Conservation (phyloP, 495 filamentous ascomycete genomes). For the Trichoderma virens region DNA sequence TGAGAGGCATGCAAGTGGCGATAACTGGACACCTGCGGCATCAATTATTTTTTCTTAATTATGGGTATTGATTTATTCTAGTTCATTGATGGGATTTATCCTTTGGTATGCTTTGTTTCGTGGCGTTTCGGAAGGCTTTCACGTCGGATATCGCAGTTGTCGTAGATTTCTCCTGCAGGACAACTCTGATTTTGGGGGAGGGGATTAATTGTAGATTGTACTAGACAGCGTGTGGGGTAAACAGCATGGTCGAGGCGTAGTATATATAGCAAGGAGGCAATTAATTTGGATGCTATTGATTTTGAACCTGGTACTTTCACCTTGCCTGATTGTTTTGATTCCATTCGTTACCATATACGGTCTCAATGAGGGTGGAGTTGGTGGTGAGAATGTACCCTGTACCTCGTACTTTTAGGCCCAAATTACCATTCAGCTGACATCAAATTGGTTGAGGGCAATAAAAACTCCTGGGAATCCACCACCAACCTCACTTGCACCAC, state of each 20-base stretch:
- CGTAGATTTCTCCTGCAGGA: background rate
- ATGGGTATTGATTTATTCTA: background rate
- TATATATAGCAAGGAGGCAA: background rate
- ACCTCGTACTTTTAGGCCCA: too few relatives aligned
- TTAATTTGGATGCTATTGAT: background rate
- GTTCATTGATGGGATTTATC: background rate
- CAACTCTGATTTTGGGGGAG: background rate
- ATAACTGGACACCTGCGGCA: background rate
- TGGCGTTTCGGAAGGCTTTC: background rate
- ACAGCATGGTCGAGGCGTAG: background rate
- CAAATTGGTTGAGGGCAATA: too few relatives aligned
- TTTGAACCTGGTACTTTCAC: background rate
- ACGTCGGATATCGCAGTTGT: too few relatives aligned
- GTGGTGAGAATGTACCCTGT: too few relatives aligned
- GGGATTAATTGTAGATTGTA: background rate
- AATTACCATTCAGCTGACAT: too few relatives aligned
- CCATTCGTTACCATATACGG: too few relatives aligned
- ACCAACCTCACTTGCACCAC: too few relatives aligned
- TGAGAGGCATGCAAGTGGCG: background rate
- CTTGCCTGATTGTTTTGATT: too few relatives aligned
- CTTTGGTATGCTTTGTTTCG: background rate
- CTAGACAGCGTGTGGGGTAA: background rate
- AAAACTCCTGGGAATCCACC: too few relatives aligned
- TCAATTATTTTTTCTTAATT: background rate
- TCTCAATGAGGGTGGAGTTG: too few relatives aligned